These are phyloP conservation scores for Mucor lusitanicus DNA, from an alignment of 371 early-diverging fungal species.

Conservation along the genomic window DNA sequence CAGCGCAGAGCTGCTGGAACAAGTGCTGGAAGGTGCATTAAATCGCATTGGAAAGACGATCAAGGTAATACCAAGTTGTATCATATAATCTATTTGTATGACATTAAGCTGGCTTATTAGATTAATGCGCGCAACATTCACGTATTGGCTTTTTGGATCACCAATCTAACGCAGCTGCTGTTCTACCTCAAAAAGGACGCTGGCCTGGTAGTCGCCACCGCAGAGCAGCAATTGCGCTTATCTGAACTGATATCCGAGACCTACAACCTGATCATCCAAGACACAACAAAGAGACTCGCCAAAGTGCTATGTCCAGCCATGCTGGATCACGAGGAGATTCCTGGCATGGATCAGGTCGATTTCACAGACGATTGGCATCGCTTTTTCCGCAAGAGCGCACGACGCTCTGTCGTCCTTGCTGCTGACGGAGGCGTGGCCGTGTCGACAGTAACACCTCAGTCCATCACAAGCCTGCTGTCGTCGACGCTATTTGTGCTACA, in stretches of 20 bases:
- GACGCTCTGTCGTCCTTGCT: not conserved
- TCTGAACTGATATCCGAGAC: conserved; percentile 74
- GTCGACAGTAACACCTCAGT: conserved; percentile 42
- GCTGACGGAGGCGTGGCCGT: not conserved
- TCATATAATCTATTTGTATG: conserved; percentile 2
- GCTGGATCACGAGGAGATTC: conserved; percentile 70
- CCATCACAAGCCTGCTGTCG: conserved; percentile 63
- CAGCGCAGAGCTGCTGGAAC: conserved; percentile 67
- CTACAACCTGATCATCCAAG: conserved; percentile 59
- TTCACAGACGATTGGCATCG: conserved; percentile 67
- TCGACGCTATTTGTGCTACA: conserved; percentile 64
- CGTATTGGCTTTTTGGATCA: conserved; percentile 77
- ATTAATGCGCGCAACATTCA: conserved; percentile 42
- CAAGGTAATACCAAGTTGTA: conserved; percentile 8
- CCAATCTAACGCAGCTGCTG: conserved; percentile 73
- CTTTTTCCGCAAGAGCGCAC: conserved; percentile 36
- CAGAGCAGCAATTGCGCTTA: conserved; percentile 61
- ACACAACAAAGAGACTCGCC: conserved; percentile 58
- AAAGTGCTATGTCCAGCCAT: conserved; percentile 66
- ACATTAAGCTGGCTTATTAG: conserved; percentile 15
- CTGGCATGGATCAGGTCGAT: conserved; percentile 65
- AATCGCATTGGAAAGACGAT: conserved; percentile 50
- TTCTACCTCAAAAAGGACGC: conserved; percentile 83
- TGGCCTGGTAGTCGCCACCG: conserved; percentile 63
- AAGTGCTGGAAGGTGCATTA: conserved; percentile 66